These are phyloP conservation scores for Kodamaea restingae DNA, from an alignment of 805 yeast genomes.

Conservation along the genomic window DNA sequence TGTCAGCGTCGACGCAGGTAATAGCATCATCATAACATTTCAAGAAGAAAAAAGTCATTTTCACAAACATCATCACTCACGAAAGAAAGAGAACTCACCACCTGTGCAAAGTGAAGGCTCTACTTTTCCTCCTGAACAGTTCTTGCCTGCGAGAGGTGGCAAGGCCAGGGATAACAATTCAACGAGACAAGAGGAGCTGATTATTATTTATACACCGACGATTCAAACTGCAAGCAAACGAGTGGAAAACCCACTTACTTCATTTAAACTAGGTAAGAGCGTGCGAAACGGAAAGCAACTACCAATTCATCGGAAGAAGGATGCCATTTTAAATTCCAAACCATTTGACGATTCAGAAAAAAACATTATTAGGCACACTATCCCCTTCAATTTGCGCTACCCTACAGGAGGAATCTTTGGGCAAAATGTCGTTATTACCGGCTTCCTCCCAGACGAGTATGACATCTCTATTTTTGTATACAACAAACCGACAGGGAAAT, in stretches of 20 bases:
- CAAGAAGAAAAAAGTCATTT: slow-evolving; percentile 22
- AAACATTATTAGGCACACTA: slow-evolving; percentile 17
- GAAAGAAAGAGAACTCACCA: neutral
- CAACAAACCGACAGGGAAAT: slow-evolving; percentile 53
- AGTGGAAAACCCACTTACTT: slow-evolving; percentile 28
- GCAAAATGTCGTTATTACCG: slow-evolving; percentile 58
- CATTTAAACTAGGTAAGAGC: slow-evolving; percentile 33
- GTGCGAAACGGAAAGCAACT: slow-evolving; percentile 29
- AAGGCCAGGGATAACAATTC: slow-evolving; percentile 3
- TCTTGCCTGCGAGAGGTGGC: slow-evolving; percentile 12
- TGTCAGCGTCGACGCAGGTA: slow-evolving; percentile 28
- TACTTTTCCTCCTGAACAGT: slow-evolving; percentile 6
- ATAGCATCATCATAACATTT: slow-evolving; percentile 33
- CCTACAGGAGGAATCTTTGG: slow-evolving; percentile 68
- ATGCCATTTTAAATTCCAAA: neutral
- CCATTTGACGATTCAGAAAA: neutral
- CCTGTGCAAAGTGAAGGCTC: slow-evolving; percentile 1
- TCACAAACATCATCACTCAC: slow-evolving; percentile 1
- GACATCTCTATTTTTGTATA: slow-evolving; percentile 47
- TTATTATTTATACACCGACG: slow-evolving; percentile 35
- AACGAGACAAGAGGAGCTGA: slow-evolving; percentile 10
- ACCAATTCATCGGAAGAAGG: slow-evolving; percentile 26
- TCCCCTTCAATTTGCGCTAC: slow-evolving; percentile 46
- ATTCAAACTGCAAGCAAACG: slow-evolving; percentile 10
- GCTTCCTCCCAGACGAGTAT: slow-evolving; percentile 48